A percentile compares a stretch with the other conserved stretches of the same genome.
These are phyloP conservation scores for Colletotrichum liriopes DNA, from an alignment of 2,329 filamentous ascomycete genomes.

Conservation along the genomic window DNA sequence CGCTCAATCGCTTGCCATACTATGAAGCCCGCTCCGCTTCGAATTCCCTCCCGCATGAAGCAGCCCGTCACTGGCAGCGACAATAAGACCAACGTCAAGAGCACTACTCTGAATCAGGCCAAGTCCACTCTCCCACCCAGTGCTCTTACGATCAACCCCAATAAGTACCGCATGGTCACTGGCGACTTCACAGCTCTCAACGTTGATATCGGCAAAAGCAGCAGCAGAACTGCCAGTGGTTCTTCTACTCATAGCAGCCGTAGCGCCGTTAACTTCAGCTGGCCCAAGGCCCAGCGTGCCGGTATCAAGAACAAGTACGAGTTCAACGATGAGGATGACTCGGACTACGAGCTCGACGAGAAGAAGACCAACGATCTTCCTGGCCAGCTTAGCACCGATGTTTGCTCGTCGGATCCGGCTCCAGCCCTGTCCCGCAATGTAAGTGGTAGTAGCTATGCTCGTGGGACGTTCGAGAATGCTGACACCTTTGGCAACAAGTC, in stretches of 20 bases:
- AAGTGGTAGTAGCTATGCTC: not conserved
- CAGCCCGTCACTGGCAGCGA: not conserved
- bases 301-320: not conserved
- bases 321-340: constrained; percentile 1
- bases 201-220: not conserved
- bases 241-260: not conserved
- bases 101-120: not conserved
- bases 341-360: not conserved
- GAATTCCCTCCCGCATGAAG: constrained; percentile 33
- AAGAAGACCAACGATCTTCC: constrained; percentile 5
- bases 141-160: not conserved
- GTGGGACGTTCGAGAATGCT: not conserved
- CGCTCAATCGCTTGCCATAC: constrained; percentile 42
- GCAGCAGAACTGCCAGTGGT: not conserved
- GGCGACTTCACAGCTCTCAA: not conserved
- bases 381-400: not conserved
- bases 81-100: constrained; percentile 3
- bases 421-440: not conserved
- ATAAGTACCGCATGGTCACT: constrained; percentile 11
- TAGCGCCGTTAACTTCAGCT: constrained; percentile 33
- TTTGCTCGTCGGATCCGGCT: not conserved
- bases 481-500: constrained; percentile 6
- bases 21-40: constrained; percentile 40
- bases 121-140: not conserved
- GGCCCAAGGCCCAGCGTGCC: constrained; percentile 11